Evolutionary conservation across 2,329 filamentous ascomycete species (phyloP).

Genomic region (Dothistroma pini): DNA sequence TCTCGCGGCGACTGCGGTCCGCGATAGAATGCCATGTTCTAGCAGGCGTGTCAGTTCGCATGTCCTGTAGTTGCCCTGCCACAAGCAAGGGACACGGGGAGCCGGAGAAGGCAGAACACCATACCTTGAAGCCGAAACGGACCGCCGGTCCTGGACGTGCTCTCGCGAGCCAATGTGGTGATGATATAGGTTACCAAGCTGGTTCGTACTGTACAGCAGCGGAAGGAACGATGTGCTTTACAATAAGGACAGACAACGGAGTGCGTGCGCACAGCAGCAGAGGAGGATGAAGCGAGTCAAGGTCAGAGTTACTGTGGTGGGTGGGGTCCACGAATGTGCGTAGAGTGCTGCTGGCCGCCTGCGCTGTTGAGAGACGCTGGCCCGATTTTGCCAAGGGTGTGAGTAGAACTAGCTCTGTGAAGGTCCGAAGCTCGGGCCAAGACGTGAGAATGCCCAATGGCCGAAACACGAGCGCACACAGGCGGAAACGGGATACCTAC

Average conservation of each 20-base stretch:
- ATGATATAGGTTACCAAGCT: background rate
- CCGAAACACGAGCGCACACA: background rate
- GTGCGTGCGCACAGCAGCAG: constrained; percentile 3
- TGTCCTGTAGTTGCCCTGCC: background rate
- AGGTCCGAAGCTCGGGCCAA: background rate
- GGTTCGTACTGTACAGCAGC: background rate
- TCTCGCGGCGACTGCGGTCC: constrained; percentile 72
- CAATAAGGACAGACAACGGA: constrained; percentile 10
- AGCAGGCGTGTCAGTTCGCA: constrained; percentile 9
- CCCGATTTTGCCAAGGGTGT: background rate
- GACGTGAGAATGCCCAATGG: background rate
- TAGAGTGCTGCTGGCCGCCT: background rate
- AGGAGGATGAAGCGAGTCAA: constrained; percentile 1
- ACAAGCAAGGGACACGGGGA: constrained; percentile 1
- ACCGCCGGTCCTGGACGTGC: background rate
- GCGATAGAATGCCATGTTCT: constrained; percentile 64
- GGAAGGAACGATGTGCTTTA: constrained; percentile 1
- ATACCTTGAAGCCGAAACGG: constrained; percentile 5
- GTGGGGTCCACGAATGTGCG: constrained; percentile 1
- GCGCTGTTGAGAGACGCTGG: background rate
- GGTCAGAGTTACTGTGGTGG: constrained; percentile 2
- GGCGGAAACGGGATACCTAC: background rate
- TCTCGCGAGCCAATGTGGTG: background rate
- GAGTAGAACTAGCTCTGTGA: background rate
- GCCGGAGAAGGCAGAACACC: constrained; percentile 2